Evolutionary conservation across 2,329 filamentous ascomycete species (phyloP).

Genomic region (Stemphylium lycopersici): DNA sequence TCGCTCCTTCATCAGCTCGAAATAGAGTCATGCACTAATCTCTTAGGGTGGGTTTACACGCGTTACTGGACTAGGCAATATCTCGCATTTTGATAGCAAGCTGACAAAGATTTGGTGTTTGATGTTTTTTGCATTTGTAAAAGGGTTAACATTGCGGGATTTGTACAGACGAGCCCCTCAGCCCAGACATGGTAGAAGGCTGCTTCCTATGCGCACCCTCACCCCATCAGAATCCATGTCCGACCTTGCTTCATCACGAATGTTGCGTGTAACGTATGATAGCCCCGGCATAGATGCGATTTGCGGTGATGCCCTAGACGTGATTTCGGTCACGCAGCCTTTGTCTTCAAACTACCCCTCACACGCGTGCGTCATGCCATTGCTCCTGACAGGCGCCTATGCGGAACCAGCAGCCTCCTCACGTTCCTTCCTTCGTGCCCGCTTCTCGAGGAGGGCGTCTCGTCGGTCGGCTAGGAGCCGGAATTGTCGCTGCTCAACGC

Average conservation of each 20-base stretch:
- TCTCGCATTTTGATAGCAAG: conserved; percentile 27
- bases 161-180: conserved; percentile 43
- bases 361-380: background rate
- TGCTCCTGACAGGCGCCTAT: background rate
- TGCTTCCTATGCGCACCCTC: conserved; percentile 21
- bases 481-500: conserved; percentile 83
- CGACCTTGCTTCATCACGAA: conserved; percentile 4
- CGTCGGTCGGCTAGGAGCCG: conserved; percentile 79
- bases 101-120: background rate
- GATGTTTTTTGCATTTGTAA: conserved; percentile 15
- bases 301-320: background rate
- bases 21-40: conserved; percentile 39
- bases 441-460: conserved; percentile 83
- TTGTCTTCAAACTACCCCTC: conserved; percentile 7
- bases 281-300: conserved; percentile 3
- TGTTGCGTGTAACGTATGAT: conserved; percentile 9
- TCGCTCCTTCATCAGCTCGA: conserved; percentile 20
- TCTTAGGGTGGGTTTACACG: conserved; percentile 17
- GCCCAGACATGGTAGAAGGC: conserved; percentile 34
- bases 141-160: conserved; percentile 27
- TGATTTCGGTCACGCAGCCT: background rate
- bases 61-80: conserved; percentile 32
- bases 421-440: conserved; percentile 74
- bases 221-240: conserved; percentile 5
- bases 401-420: conserved; percentile 53